A percentile compares a stretch with the other conserved stretches of the same genome.
phyloP scores from a whole-genome alignment of 2,329 filamentous ascomycete genomes.

The Colletotrichum sp. region DNA sequence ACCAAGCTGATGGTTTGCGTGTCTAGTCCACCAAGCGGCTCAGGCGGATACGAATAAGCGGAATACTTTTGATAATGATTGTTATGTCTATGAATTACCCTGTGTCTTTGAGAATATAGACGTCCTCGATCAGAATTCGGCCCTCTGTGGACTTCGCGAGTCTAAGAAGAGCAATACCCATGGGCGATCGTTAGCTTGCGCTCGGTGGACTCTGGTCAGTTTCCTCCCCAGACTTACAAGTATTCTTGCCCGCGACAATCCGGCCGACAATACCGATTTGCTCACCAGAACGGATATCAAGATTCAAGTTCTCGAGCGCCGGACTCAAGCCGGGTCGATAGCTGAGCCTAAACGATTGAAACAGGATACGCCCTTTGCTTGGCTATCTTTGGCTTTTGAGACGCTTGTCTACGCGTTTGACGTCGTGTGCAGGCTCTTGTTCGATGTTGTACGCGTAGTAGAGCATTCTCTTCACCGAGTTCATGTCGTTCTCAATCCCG shows the following conservation, averaged over 20 bases:
- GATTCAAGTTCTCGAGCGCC: not conserved
- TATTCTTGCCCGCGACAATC: not conserved
- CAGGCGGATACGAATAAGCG: not conserved
- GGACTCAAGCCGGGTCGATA: not conserved
- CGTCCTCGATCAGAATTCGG: not conserved
- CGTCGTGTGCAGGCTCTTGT: not conserved
- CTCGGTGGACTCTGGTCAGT: not conserved
- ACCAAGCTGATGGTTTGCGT: not conserved
- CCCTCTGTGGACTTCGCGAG: not conserved
- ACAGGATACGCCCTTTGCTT: not conserved
- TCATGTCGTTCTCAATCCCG: not conserved
- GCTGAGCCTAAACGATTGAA: not conserved
- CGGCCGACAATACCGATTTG: not conserved
- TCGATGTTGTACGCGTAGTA: not conserved
- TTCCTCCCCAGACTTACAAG: not conserved
- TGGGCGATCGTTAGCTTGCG: not conserved
- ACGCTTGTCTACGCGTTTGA: not conserved
- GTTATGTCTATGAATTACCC: not conserved
- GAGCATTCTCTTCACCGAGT: not conserved
- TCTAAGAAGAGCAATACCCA: not conserved
- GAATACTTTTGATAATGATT: not conserved
- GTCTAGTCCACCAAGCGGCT: not conserved
- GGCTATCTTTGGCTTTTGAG: not conserved
- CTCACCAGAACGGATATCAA: not conserved
- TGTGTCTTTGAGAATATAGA: not conserved